A percentile compares a stretch with the other conserved stretches of the same genome.
Evolutionary conservation across 78 protist genomes (phyloP).

Genomic region (slime mould (Dictyostelium discoideum)): dicty_2.7 NC_007089.4:3072501-3073000

Average conservation of each 20-base stretch:
- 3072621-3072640: constrained; percentile 9
- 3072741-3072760: constrained; percentile 20
- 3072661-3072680: constrained; percentile 76
- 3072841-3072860: constrained; percentile 43
- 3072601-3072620: neutral
- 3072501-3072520: neutral
- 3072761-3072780: constrained; percentile 45
- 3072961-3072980: neutral
- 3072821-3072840: constrained; percentile 47
- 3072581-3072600: constrained; percentile 19
- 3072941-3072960: neutral
- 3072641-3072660: constrained; percentile 76
- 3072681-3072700: constrained; percentile 68
- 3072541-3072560: neutral
- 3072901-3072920: constrained; percentile 70
- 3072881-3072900: constrained; percentile 44
- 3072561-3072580: constrained; percentile 5
- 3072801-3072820: constrained; percentile 51
- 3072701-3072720: constrained; percentile 45
- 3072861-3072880: constrained; percentile 8
- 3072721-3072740: constrained; percentile 41
- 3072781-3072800: constrained; percentile 64
- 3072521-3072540: neutral
- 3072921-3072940: constrained; percentile 70
- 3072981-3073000: neutral